phyloP scores from a whole-genome alignment of 371 early-diverging fungal genomes.

The Smittium mucronatum region DNA sequence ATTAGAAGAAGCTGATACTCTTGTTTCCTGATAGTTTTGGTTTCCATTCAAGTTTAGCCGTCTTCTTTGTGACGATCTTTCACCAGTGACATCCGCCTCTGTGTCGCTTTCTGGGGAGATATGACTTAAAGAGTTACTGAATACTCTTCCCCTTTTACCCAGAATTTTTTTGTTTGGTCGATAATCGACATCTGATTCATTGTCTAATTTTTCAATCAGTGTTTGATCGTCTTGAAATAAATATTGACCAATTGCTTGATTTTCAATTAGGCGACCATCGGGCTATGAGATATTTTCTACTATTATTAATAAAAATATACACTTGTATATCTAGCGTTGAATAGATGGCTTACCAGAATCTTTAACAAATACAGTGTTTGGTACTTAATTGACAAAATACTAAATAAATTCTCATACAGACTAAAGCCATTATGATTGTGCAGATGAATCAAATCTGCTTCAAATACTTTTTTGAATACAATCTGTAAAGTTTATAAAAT shows the following conservation, averaged over 20 bases:
- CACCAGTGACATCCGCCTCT: neutral
- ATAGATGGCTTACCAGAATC: conserved; percentile 8
- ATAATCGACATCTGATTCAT: neutral
- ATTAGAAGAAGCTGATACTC: too few relatives aligned
- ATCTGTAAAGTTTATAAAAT: conserved; percentile 7
- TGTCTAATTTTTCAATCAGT: neutral
- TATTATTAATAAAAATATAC: neutral
- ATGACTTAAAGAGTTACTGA: neutral
- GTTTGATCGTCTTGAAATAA: conserved; percentile 25
- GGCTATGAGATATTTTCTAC: too few relatives aligned
- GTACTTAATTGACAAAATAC: conserved; percentile 28
- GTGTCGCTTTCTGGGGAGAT: neutral
- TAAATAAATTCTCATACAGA: conserved; percentile 24
- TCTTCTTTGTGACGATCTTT: neutral
- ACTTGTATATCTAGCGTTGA: too few relatives aligned
- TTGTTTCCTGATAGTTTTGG: neutral
- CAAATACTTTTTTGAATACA: neutral
- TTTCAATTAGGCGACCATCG: conserved; percentile 19
- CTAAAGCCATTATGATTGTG: conserved; percentile 30
- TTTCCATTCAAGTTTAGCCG: neutral
- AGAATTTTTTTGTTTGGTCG: neutral
- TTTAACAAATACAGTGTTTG: conserved; percentile 27
- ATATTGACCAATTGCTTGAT: conserved; percentile 30
- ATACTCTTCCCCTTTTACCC: neutral
- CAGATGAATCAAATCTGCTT: conserved; percentile 11